phyloP scores from a whole-genome alignment of 2,329 filamentous ascomycete genomes.

The Beauveria varroae region DNA sequence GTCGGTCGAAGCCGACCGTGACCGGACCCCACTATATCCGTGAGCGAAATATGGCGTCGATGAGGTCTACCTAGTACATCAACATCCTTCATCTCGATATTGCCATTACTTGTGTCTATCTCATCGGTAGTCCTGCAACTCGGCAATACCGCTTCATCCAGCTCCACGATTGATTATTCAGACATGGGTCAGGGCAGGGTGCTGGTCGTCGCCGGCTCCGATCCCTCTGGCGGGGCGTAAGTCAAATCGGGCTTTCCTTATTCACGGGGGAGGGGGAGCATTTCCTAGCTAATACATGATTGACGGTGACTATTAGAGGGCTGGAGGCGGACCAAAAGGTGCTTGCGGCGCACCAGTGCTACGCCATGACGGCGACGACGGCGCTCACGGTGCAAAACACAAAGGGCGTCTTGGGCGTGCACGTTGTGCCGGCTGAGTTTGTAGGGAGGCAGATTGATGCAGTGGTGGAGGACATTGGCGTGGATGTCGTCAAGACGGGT shows the following conservation, averaged over 20 bases:
- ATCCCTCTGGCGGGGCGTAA: slow-evolving; percentile 83
- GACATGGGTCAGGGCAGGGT: slow-evolving; percentile 44
- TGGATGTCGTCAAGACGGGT: slow-evolving; percentile 92
- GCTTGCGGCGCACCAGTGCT: slow-evolving; percentile 83
- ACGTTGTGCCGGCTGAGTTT: slow-evolving; percentile 70
- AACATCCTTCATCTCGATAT: background rate
- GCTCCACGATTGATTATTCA: background rate
- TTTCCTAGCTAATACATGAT: too few species aligned
- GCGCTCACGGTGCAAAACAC: slow-evolving; percentile 97
- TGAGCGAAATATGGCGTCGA: slow-evolving; percentile 9
- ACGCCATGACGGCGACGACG: slow-evolving; percentile 93
- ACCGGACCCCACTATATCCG: background rate
- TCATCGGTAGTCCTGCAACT: background rate
- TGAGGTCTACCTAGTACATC: background rate
- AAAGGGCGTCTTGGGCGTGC: slow-evolving; percentile 71
- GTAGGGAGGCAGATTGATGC: slow-evolving; percentile 80
- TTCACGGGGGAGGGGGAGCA: too few species aligned
- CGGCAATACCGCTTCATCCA: background rate
- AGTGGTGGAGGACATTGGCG: slow-evolving; percentile 73
- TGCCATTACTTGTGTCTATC: background rate
- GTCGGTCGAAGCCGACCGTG: background rate
- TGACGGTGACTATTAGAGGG: slow-evolving; percentile 47
- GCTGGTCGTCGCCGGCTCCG: slow-evolving; percentile 79
- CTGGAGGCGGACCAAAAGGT: slow-evolving; percentile 96
- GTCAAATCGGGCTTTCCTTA: slow-evolving; percentile 21